phyloP scores from a whole-genome alignment of 176 grass and related monocot genomes.

The Avena eriantha region DNA sequence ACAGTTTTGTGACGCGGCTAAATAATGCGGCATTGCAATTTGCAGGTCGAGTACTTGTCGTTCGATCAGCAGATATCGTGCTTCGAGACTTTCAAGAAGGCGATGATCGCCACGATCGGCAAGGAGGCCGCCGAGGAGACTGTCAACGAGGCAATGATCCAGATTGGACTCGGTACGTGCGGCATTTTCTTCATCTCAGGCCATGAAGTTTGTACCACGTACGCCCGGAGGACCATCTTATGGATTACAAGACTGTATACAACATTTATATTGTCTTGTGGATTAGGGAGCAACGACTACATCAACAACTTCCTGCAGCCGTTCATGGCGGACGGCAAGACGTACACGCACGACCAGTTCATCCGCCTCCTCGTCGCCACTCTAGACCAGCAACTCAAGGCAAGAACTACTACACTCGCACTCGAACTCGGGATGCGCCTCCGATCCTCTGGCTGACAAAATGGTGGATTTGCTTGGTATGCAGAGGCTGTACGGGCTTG shows the following conservation, averaged over 20 bases:
- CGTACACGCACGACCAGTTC: conserved; percentile 86
- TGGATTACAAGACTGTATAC: background rate
- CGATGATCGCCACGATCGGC: conserved; percentile 70
- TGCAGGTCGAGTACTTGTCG: conserved; percentile 86
- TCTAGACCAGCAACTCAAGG: conserved; percentile 77
- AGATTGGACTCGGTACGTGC: conserved; percentile 61
- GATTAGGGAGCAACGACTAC: conserved; percentile 95
- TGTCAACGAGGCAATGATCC: conserved; percentile 68
- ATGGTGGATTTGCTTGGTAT: background rate
- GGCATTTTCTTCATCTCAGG: background rate
- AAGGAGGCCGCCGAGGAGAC: conserved; percentile 59
- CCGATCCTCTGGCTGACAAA: background rate
- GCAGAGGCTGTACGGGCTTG: conserved; percentile 78
- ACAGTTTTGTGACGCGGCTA: background rate
- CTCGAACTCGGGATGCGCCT: background rate
- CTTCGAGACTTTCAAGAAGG: conserved; percentile 67
- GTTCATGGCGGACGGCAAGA: conserved; percentile 80
- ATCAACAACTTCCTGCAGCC: conserved; percentile 96
- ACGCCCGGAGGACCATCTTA: background rate
- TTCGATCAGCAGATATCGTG: conserved; percentile 84
- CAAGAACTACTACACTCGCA: conserved; percentile 19
- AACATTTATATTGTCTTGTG: background rate
- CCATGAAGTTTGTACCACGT: background rate
- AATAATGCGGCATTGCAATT: background rate
- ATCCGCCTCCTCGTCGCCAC: conserved; percentile 69